Base-by-base conservation (phyloP, 2,329 filamentous ascomycete genomes). In the Talaromyces sp. region DNA sequence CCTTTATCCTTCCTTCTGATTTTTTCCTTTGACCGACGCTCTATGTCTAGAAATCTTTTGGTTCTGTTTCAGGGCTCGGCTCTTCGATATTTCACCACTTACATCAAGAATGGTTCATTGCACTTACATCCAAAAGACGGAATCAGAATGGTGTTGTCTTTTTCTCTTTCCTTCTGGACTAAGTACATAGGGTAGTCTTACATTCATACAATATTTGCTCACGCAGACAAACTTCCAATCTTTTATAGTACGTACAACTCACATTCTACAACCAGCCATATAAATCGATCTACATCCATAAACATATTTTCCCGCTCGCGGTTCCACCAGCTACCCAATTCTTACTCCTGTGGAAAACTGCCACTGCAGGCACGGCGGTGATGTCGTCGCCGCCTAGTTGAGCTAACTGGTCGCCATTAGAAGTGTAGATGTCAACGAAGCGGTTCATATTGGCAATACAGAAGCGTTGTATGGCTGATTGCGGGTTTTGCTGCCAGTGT, bases 381-480 rank as follows among this genome's bases (percentile, higher is more conserved):
- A 99, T 96, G 13, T 90, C 91, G 0, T 96, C 92, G 0, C 93
- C 92, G 1, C 89, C 92, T 3, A 99, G 80, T 76, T 98, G 94
- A 0, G 91, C 94, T 3, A 98, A 79, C 75, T 98, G 94, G 72
- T 92, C 89, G 0, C 95, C 95, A 58, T 90, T 86, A 0, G 88
- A 85, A 0, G 90, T 90, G 75, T 90, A 99, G 0, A 99, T 86
- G 73, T 99, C 95, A 1, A 98, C 92, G 71, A 97, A 98, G 1
- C 95, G 87, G 74, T 96, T 97, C 95, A 98, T 98, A 71, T 98
- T 99, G 1, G 92, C 95, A 65, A 99, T 94, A 27, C 88, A 91
- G 71, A 99, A 93, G 67, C 94, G 92, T 68, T 96, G 89, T 5
- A 96, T 87, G 8, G 89, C 89, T 66, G 95, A 92, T 39, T 84